Evolutionary conservation across 108 stramenopile species (phyloP), one percentile per base, ranked within the genome.

Genomic region (Bacterosira constricta): DNA sequence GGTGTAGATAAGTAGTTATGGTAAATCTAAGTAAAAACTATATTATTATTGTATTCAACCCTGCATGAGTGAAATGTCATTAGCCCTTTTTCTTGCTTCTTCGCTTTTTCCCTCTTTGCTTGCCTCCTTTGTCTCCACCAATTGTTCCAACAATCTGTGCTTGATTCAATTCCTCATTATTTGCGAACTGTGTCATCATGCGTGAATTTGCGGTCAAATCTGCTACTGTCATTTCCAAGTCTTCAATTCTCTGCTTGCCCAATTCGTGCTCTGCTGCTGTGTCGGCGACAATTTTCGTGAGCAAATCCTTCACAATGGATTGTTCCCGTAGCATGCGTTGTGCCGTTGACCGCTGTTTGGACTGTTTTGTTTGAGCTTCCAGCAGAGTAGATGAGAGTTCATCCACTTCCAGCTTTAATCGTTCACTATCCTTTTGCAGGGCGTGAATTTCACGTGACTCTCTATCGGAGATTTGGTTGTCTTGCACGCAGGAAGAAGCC

Each of bases 171-270:
- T 95, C 91, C 20, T 83, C 81, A 66, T 82, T 66, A 42, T 83
- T 66, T 15, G 85, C 84, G 46, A 95, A 84, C 47, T 87, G 89
- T 12, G 87, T 78, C 45, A 78, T 57, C 85, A 95, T 86, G 23
- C 78, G 58, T 27, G 90, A 60, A 71, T 90, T 90, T 26, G 93
- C 85, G 18, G 85, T 83, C 46, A 95, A 56, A 73, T 95, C 93
- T n/a, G 81, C 79, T 50, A 95, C 81, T 73, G 92, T 91, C 36
- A 88, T 85, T 61, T 92, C 87, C 41, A 95, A 56, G 61, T 95
- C 94, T 62, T 95, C 90, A 44, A 89, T 52, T 54, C 80, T 77
- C 3, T 65, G 53, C 45, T 53, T 75, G 11, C 86, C 86, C 17
- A 75, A 63, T 27, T 84, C 67, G 12, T 81, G 57, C 42, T 88